Evolutionary conservation across 169 alveolate genomes (phyloP), one percentile per base, ranked within the genome.

Genomic region (Cryptosporidium andersoni): DNA sequence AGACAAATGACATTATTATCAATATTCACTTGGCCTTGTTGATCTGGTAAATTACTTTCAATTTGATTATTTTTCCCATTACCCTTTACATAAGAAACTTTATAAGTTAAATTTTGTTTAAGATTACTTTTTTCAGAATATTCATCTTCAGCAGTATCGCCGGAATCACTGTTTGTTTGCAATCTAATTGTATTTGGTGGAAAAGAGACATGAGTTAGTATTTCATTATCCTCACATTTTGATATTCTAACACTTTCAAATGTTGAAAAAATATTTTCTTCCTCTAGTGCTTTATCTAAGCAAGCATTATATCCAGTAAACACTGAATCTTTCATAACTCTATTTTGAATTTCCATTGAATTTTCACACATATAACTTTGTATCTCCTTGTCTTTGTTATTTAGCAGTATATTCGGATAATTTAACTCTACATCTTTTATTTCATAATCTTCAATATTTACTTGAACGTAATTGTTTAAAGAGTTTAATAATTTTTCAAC

Each of bases 111-210:
- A 25, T 25, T 25, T 25, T 25, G 25, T 25, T 25, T 0, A 25
- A 25, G 25, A 25, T 25, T 0, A 25, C 25, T 25, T 25, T 25
- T 42, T 1, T 48, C 67, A 25, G 60, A 74, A n/a, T 74, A 74
- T 5, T 74, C 85, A 40, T 74, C 85, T 11, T 74, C 85, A 5
- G 16, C n/a, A 55, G n/a, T n/a, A 25, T 25, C 16, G 5, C 49
- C 85, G 5, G 39, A 11, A 58, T 74, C 85, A 43, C 85, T 74
- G 48, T 48, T 74, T 16, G 85, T 58, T 58, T 74, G 62, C 5
- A 74, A 40, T 0, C 62, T 58, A 4, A 74, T 60, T 12, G 43
- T 74, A 45, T 74, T 74, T 4, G 85, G 85, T 4, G 85, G 85
- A 42, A 74, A 74, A 34, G 74, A 74, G 12, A 74, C 51, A 47